These are phyloP conservation scores for Eucalyptus lansdowneana DNA, from an alignment of 345 rosid species.

Conservation along the genomic window DNA sequence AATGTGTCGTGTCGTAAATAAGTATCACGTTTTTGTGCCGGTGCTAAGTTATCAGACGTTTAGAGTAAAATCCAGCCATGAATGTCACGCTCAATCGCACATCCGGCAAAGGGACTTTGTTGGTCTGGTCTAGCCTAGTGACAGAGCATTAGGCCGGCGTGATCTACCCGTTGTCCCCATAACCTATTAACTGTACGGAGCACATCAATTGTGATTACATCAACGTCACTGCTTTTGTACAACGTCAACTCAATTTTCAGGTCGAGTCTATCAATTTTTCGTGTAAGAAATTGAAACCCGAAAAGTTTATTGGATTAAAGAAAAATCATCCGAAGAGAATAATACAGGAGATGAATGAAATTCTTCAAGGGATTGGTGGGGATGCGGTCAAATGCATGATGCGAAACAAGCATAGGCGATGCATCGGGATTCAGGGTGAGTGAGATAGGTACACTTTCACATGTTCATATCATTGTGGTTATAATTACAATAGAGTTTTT, in stretches of 20 bases:
- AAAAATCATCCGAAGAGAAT: neutral
- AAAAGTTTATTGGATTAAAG: neutral
- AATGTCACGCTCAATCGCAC: no score
- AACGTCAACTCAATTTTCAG: neutral
- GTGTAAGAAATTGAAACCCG: neutral
- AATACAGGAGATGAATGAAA: neutral
- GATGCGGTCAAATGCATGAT: neutral
- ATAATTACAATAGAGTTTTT: no score
- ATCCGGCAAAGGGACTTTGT: neutral
- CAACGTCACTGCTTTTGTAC: neutral
- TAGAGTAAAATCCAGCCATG: no score
- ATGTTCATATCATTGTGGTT: neutral
- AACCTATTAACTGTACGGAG: neutral
- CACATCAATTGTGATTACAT: neutral
- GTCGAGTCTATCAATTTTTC: neutral
- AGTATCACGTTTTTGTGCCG: rapidly evolving
- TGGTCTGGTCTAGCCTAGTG: neutral
- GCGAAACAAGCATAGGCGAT: neutral
- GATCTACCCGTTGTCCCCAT: neutral
- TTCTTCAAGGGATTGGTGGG: neutral
- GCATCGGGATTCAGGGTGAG: neutral
- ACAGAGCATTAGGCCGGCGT: neutral
- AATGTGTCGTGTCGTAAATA: no score
- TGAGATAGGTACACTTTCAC: neutral
- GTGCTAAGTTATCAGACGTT: no score